Percentiles rank a stretch among this genome's conserved stretches.
Evolutionary conservation across 768 basidiomycete genomes (phyloP).

Genomic region (Lepiota venenata): DNA sequence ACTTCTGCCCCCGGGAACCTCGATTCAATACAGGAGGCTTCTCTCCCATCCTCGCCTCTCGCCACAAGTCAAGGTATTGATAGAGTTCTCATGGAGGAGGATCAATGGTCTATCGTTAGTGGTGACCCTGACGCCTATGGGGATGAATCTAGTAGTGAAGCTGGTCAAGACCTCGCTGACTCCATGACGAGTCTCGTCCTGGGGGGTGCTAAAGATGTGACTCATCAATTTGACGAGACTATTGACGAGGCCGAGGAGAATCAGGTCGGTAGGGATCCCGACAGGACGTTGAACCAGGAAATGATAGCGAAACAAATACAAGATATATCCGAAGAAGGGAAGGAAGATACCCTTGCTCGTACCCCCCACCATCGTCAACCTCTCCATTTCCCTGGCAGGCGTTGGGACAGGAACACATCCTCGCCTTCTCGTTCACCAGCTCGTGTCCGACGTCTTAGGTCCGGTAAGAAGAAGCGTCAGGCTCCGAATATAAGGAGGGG

Average conservation of each 20-base stretch:
- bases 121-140: conserved; percentile 15
- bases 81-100: conserved; percentile 2
- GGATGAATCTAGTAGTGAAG: conserved; percentile 16
- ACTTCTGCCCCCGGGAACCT: neutral
- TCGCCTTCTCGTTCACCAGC: conserved; percentile 57
- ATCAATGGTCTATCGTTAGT: conserved; percentile 16
- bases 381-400: conserved; percentile 25
- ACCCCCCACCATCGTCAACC: conserved; percentile 26
- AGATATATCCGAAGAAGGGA: conserved; percentile 6
- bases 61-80: neutral
- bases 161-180: conserved; percentile 1
- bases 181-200: conserved; percentile 1
- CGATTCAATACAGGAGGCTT: conserved; percentile 25
- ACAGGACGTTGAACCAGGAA: conserved; percentile 12
- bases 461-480: conserved; percentile 19
- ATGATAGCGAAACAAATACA: neutral
- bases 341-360: conserved; percentile 19
- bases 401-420: conserved; percentile 35
- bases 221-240: conserved; percentile 4
- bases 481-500: conserved; percentile 12
- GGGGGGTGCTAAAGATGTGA: neutral
- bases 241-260: conserved; percentile 8
- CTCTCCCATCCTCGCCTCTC: conserved; percentile 18
- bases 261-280: conserved; percentile 8
- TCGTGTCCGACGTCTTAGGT: conserved; percentile 23